Evolutionary conservation across 106 monocot species (phyloP), one percentile per base, ranked within the genome.

Genomic region (Allium cepa): DNA sequence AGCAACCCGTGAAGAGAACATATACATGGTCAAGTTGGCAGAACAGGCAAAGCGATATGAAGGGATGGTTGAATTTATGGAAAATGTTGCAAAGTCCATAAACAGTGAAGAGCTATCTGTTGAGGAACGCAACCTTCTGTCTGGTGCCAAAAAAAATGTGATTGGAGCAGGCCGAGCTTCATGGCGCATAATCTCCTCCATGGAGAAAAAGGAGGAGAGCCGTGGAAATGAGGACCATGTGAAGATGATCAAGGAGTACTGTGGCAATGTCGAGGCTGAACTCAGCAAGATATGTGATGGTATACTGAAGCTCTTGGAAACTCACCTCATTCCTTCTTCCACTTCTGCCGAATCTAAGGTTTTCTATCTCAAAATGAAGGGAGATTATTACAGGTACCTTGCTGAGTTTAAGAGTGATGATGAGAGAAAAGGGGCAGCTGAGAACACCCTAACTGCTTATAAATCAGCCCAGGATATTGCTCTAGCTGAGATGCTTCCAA

Each of bases 1-100:
- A 36, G 36, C 36, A 14, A 36, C 83, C 1, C 76, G 83, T 8
- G 76, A 73, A 67, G 76, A 76, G 51, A 76, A 79, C 61, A 79
- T 84, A 9, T 84, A 84, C 76, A 55, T 84, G 68, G 83, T 79
- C 28, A 84, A 84, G 79, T 67, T 84, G 45, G 79, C 79, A 8
- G 83, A 84, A 71, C 83, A 84, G 68, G 83, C 83, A 11, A 79
- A 84, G 64, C 50, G 79, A 50, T 84, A 84, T 9, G 83, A 84
- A 64, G 83, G 79, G 52, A 84, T 84, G 83, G 83, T 84, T 8
- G 83, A 84, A 69, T 79, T 76, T 64, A 79, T 84, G 79, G 79
- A 79, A 73, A 84, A 79, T 57, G 83, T 79, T 13, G 79, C 61
- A 7, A 84, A 84, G 72, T 69, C 72, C 5, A 69, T 69, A 17